Evolutionary conservation across 2,329 filamentous ascomycete genomes (phyloP), one percentile per base, ranked within the genome.

Genomic region (Aspergillus ochraceoroseus): DNA sequence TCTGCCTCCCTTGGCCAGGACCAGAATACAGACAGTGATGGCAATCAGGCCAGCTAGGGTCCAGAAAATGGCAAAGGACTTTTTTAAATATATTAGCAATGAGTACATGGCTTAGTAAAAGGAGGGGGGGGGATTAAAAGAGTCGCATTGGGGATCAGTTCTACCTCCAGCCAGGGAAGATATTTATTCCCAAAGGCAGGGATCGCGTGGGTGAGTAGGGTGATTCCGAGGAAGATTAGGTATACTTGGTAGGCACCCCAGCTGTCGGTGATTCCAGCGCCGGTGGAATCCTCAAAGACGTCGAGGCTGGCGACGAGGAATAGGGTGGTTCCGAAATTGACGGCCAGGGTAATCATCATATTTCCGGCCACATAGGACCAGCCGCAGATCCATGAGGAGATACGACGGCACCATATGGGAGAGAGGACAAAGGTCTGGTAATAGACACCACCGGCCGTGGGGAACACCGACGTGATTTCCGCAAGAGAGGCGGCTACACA

Each of bases 361-460:
- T 88, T 88, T 43, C 85, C 85, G 36, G 87, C 79, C 12, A 86
- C 76, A 58, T 85, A 88, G 14, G 82, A 61, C 82, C 83, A 86
- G 7, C 82, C 82, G 4, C 81, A 82, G 17, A 84, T 76, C 71
- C 80, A 86, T 7, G 74, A 79, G 30, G 81, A 76, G 37, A 85
- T 71, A 2, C 80, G 80, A 3, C 81, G 79, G 67, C 76, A 85
- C 57, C 79, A 69, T 26, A 70, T 73, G 0, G 80, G 82, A 1
- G 75, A 73, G 14, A 86, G 70, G 75, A 85, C 81, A 2, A 80
- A 80, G 41, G 75, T 81, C 75, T 75, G 78, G 66, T 85, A 85
- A 61, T 86, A 86, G 2, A 84, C 80, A 18, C 80, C 80, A 27
- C 80, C 80, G 19, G 80, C 76, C 4, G 79, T 83, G 2, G 80